Conservation (phyloP, 441 rosid genomes). For the Populus hybrid region DNA sequence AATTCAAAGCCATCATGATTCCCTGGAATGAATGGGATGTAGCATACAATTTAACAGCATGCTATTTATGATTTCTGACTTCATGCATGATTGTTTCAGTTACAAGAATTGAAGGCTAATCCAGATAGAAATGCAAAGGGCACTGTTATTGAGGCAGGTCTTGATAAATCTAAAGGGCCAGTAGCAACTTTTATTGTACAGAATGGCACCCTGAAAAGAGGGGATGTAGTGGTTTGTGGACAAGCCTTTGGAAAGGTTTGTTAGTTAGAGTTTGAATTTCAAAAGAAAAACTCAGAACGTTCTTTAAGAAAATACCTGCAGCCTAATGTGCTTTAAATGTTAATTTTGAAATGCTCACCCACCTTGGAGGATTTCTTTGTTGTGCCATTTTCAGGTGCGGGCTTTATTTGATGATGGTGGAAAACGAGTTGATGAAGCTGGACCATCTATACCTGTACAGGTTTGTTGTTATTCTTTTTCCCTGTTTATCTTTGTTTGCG, state of each 20-base stretch:
- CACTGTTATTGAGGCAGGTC: slow-evolving; percentile 94
- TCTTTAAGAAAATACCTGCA: slow-evolving; percentile 15
- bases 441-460: slow-evolving; percentile 96
- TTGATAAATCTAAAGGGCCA: slow-evolving; percentile 91
- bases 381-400: slow-evolving; percentile 60
- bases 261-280: background rate
- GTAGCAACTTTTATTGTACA: slow-evolving; percentile 91
- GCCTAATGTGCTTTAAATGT: slow-evolving; percentile 19
- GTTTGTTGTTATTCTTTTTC: slow-evolving; percentile 36
- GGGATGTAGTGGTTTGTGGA: slow-evolving; percentile 92
- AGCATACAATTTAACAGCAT: background rate
- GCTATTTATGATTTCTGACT: slow-evolving; percentile 26
- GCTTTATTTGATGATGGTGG: slow-evolving; percentile 91
- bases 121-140: slow-evolving; percentile 96
- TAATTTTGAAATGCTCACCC: slow-evolving; percentile 1
- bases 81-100: slow-evolving; percentile 45
- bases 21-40: background rate
- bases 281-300: background rate
- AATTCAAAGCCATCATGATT: background rate
- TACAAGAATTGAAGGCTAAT: slow-evolving; percentile 97
- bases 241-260: slow-evolving; percentile 95
- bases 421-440: slow-evolving; percentile 79
- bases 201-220: slow-evolving; percentile 89
- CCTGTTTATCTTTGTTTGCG: background rate
- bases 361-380: background rate